These are phyloP conservation scores for Penicillium capsulatum DNA, from an alignment of 2,329 filamentous ascomycete species.

Conservation along the genomic window DNA sequence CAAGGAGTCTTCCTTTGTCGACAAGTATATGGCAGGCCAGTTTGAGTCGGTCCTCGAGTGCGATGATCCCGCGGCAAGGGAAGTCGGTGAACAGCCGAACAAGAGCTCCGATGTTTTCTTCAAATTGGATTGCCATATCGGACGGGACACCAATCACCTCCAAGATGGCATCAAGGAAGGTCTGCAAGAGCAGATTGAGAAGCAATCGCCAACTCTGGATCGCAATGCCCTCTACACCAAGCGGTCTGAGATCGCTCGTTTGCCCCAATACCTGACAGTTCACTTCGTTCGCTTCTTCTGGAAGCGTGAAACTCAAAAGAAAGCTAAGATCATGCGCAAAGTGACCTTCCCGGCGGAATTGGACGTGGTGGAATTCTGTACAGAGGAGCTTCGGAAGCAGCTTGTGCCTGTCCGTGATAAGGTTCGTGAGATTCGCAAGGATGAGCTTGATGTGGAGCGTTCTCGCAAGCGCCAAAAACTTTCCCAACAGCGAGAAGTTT, in stretches of 20 bases:
- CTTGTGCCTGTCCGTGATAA: conserved; percentile 93
- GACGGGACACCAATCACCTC: conserved; percentile 78
- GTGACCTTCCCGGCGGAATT: conserved; percentile 93
- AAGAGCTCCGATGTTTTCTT: conserved; percentile 70
- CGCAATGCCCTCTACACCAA: conserved; percentile 85
- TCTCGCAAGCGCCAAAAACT: conserved; percentile 87
- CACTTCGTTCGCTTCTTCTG: conserved; percentile 99
- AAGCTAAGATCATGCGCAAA: conserved; percentile 99
- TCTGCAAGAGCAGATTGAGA: conserved; percentile 85
- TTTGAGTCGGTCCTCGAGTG: conserved; percentile 77
- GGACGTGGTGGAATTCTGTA: conserved; percentile 91
- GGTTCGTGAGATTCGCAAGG: conserved; percentile 90
- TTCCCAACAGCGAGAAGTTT: conserved; percentile 54
- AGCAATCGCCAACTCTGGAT: conserved; percentile 71
- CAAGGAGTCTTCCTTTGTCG: conserved; percentile 65
- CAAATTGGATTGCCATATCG: conserved; percentile 96
- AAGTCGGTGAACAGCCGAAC: conserved; percentile 67
- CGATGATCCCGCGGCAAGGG: conserved; percentile 72
- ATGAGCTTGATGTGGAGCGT: conserved; percentile 88
- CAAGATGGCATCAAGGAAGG: conserved; percentile 80
- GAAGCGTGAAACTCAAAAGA: conserved; percentile 93
- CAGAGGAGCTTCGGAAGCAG: conserved; percentile 76
- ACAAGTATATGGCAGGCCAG: conserved; percentile 82
- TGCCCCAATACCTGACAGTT: conserved; percentile 92
- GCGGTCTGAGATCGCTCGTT: conserved; percentile 78